These are phyloP conservation scores for Fallopia convolvulus DNA, from an alignment of 148 eudicot species.

Conservation along the genomic window DNA sequence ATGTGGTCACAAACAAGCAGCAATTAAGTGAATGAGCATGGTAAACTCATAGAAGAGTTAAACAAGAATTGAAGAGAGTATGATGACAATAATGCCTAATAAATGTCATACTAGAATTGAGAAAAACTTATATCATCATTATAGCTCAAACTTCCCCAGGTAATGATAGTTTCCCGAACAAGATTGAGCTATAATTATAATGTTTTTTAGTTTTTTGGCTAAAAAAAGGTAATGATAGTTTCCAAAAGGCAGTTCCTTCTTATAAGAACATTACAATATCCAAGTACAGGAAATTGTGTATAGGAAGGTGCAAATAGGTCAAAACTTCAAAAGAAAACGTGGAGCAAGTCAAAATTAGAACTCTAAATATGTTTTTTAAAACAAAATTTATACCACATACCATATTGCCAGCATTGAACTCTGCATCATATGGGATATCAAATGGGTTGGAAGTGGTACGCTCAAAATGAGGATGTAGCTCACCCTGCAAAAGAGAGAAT, in stretches of 20 bases:
- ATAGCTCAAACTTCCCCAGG: not conserved
- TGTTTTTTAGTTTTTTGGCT: too few relatives aligned
- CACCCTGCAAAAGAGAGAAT: slow-evolving; percentile 33
- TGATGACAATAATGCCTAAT: not conserved
- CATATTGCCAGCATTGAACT: slow-evolving; percentile 42
- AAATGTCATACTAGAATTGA: not conserved
- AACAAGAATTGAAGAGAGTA: not conserved
- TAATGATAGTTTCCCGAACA: not conserved
- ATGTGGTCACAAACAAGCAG: not conserved
- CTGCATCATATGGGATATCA: slow-evolving; percentile 55
- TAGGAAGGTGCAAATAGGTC: not conserved
- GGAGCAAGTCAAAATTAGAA: not conserved
- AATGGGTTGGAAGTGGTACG: slow-evolving; percentile 66
- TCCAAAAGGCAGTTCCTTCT: not conserved
- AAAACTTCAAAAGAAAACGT: not conserved
- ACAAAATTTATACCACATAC: slow-evolving; percentile 31
- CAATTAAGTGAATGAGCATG: not conserved
- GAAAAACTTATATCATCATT: not conserved
- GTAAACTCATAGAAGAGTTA: not conserved
- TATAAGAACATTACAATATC: not conserved
- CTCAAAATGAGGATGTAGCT: slow-evolving; percentile 22
- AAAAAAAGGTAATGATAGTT: not conserved
- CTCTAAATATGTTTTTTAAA: not conserved
- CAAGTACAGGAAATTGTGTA: not conserved
- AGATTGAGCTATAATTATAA: too few relatives aligned